Conservation (phyloP, 1,284 basidiomycete species). For the Sporisorium exsertum region DNA sequence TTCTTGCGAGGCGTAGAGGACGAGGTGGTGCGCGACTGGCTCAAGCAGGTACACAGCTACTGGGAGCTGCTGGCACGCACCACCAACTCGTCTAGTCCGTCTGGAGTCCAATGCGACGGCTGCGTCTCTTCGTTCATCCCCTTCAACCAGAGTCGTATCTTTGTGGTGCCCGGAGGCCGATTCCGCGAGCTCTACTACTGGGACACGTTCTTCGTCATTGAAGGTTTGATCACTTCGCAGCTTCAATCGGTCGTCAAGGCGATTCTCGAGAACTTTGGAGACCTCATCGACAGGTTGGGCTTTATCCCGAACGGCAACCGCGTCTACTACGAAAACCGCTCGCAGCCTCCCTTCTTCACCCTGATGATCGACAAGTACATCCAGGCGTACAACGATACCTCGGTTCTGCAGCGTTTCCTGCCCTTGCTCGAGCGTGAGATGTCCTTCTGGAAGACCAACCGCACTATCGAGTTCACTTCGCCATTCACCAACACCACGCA, state of each 20-base stretch:
- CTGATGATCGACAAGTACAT: constrained; percentile 80
- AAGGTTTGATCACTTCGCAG: constrained; percentile 83
- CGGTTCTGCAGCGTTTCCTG: constrained; percentile 76
- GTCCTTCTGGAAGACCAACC: constrained; percentile 82
- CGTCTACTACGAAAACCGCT: constrained; percentile 84
- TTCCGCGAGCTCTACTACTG: constrained; percentile 73
- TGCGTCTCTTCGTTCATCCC: constrained; percentile 89
- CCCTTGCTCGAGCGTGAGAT: constrained; percentile 81
- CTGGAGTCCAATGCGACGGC: constrained; percentile 70
- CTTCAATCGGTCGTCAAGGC: constrained; percentile 80
- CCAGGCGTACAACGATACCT: constrained; percentile 75
- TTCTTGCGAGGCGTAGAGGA: constrained; percentile 81
- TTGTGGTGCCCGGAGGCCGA: constrained; percentile 85
- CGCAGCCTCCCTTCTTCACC: constrained; percentile 80
- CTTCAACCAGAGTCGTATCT: constrained; percentile 79
- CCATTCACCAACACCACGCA: constrained; percentile 79
- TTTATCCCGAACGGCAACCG: constrained; percentile 94
- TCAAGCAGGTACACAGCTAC: constrained; percentile 81
- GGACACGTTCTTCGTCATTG: constrained; percentile 56
- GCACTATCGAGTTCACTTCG: constrained; percentile 79
- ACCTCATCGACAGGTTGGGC: constrained; percentile 93
- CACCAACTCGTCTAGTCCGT: constrained; percentile 80
- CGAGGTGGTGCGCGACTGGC: constrained; percentile 78
- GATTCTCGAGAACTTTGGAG: constrained; percentile 71
- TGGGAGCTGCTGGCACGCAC: constrained; percentile 82